Evolutionary conservation across 2,329 filamentous ascomycete species (phyloP).

Genomic region (Colletotrichum higginsianum): DNA sequence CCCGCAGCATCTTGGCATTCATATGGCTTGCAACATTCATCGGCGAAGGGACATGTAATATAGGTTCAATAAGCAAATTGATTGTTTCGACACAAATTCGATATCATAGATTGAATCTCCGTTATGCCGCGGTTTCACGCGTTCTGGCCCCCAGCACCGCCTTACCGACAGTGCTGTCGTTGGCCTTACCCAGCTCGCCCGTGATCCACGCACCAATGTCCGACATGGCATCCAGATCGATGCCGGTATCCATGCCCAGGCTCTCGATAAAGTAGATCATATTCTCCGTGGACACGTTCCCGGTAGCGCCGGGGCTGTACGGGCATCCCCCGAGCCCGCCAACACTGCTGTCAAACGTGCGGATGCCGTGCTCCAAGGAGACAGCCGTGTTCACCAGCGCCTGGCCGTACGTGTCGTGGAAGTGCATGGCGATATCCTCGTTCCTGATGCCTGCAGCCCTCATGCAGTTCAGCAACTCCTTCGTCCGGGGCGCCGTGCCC

Average conservation of each 20-base stretch:
- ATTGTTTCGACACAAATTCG: background rate
- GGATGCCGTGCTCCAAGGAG: slow-evolving; percentile 81
- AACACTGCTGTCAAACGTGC: slow-evolving; percentile 85
- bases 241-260: slow-evolving; percentile 81
- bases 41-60: background rate
- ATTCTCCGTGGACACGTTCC: slow-evolving; percentile 89
- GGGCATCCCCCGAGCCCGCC: slow-evolving; percentile 88
- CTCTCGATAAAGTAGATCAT: slow-evolving; percentile 84
- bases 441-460: slow-evolving; percentile 76
- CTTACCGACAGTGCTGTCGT: slow-evolving; percentile 78
- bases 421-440: slow-evolving; percentile 84
- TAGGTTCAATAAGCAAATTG: background rate
- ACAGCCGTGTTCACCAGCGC: slow-evolving; percentile 87
- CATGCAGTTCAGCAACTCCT: slow-evolving; percentile 75
- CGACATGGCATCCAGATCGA: slow-evolving; percentile 76
- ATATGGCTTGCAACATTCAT: background rate
- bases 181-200: slow-evolving; percentile 71
- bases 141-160: slow-evolving; percentile 69
- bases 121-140: slow-evolving; percentile 40
- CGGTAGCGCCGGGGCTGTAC: slow-evolving; percentile 87
- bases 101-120: background rate
- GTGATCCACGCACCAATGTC: slow-evolving; percentile 83
- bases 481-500: slow-evolving; percentile 82
- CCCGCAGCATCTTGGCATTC: too few relatives aligned
- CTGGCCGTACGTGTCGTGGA: slow-evolving; percentile 91